These are phyloP conservation scores for Epichloe bromicola DNA, from an alignment of 2,329 filamentous ascomycete species.

Conservation along the genomic window DNA sequence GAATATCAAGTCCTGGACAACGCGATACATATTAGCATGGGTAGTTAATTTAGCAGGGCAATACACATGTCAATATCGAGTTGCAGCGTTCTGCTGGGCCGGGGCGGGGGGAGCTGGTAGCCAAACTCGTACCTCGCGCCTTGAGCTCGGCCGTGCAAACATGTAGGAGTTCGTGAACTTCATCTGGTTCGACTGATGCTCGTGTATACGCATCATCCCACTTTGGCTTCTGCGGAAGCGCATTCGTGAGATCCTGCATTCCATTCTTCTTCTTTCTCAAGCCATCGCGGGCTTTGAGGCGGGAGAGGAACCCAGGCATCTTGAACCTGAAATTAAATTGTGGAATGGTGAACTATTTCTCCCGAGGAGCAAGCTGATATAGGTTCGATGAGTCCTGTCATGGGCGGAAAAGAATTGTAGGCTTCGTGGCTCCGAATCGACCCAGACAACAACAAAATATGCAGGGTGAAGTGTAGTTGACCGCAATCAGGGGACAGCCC, in stretches of 20 bases:
- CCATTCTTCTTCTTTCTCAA: slow-evolving; percentile 55
- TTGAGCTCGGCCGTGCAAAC: slow-evolving; percentile 87
- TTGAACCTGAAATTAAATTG: slow-evolving; percentile 10
- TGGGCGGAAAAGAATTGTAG: neutral
- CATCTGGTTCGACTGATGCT: slow-evolving; percentile 71
- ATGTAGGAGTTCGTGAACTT: slow-evolving; percentile 76
- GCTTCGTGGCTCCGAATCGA: neutral
- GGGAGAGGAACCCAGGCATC: slow-evolving; percentile 48
- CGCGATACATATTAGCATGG: slow-evolving; percentile 1
- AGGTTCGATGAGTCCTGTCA: neutral
- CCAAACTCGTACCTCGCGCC: slow-evolving; percentile 60
- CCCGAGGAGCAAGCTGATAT: neutral
- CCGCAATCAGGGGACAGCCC: neutral
- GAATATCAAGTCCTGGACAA: slow-evolving; percentile 63
- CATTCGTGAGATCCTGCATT: slow-evolving; percentile 34
- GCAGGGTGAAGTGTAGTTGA: neutral
- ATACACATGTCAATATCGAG: neutral
- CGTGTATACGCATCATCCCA: slow-evolving; percentile 86
- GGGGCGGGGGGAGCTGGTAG: neutral
- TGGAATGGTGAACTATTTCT: neutral
- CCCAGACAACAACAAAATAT: neutral
- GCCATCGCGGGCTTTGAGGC: slow-evolving; percentile 65
- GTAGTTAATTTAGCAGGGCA: neutral
- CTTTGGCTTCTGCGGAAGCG: slow-evolving; percentile 53
- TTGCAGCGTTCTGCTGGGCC: neutral